phyloP scores from a whole-genome alignment of 345 rosid species.

The Pistacia vera region DNA sequence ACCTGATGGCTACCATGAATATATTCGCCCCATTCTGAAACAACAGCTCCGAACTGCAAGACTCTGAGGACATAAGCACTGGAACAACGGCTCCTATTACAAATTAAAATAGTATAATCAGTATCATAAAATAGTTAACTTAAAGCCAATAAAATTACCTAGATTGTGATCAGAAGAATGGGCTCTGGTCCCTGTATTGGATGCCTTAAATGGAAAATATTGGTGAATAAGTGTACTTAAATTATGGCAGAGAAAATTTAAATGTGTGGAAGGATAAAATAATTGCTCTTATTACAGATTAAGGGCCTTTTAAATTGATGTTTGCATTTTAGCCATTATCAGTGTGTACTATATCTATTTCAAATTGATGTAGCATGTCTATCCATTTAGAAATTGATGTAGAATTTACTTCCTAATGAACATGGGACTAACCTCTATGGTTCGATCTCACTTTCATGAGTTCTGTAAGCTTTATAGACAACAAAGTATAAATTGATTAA shows the following conservation, averaged over 20 bases:
- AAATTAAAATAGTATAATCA: not conserved
- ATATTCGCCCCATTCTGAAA: slow-evolving; percentile 75
- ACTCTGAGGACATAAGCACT: slow-evolving; percentile 42
- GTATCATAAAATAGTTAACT: not conserved
- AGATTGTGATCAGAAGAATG: not conserved
- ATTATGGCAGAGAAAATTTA: not conserved
- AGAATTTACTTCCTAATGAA: too few species aligned
- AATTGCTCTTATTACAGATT: not conserved
- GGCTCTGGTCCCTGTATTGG: not conserved
- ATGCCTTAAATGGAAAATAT: not conserved
- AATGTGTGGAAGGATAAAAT: not conserved
- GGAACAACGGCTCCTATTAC: not conserved
- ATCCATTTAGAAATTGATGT: too few species aligned
- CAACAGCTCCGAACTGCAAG: slow-evolving; percentile 88
- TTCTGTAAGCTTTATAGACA: too few species aligned
- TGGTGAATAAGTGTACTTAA: not conserved
- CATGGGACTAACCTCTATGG: too few species aligned
- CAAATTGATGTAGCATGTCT: too few species aligned
- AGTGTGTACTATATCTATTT: not conserved
- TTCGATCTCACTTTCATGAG: too few species aligned
- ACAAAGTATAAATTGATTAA: too few species aligned
- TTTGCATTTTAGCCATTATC: not conserved
- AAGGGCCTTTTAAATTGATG: not conserved
- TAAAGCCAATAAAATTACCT: slow-evolving; percentile 6
- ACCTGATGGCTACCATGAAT: slow-evolving; percentile 93